A percentile compares a stretch with the other conserved stretches of the same genome.
phyloP scores from a whole-genome alignment of 1,139 yeast genomes.

The Yarrowia galli region DNA sequence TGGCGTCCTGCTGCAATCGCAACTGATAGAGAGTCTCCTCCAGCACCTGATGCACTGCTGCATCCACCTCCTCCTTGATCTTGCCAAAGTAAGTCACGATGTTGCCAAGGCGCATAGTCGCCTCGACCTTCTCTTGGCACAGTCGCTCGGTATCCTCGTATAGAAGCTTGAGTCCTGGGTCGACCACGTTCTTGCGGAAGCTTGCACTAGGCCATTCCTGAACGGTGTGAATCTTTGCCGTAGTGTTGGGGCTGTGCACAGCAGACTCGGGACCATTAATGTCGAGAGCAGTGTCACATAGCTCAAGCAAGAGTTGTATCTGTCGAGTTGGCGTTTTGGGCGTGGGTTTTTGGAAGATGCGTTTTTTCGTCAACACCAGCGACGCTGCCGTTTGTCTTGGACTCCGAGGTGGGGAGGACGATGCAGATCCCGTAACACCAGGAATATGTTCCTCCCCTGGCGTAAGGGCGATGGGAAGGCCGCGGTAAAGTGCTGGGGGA shows the following conservation, averaged over 20 bases:
- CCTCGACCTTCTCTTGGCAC: constrained; percentile 72
- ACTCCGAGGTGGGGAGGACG: constrained; percentile 39
- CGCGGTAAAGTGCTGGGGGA: constrained; percentile 22
- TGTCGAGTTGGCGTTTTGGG: constrained; percentile 69
- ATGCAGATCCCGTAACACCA: constrained; percentile 8
- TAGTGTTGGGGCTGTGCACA: constrained; percentile 31
- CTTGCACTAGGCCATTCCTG: constrained; percentile 27
- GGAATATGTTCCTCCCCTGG: constrained; percentile 25
- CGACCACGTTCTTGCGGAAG: constrained; percentile 43
- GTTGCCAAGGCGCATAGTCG: constrained; percentile 77
- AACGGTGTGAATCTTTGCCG: constrained; percentile 12
- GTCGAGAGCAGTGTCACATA: constrained; percentile 77
- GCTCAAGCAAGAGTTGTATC: constrained; percentile 66
- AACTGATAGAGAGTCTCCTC: constrained; percentile 66
- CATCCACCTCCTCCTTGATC: constrained; percentile 82
- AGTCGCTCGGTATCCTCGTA: constrained; percentile 72
- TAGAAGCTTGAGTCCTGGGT: constrained; percentile 54
- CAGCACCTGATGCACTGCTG: constrained; percentile 69
- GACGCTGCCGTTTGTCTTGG: constrained; percentile 39
- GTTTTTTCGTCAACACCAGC: constrained; percentile 38
- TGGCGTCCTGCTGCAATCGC: constrained; percentile 51
- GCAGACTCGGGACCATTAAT: constrained; percentile 63
- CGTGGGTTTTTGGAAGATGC: constrained; percentile 42
- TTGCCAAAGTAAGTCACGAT: constrained; percentile 80
- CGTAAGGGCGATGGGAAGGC: constrained; percentile 26